Base-by-base conservation (phyloP, 139 green algal genomes). In the Pleodorina starrii region DNA sequence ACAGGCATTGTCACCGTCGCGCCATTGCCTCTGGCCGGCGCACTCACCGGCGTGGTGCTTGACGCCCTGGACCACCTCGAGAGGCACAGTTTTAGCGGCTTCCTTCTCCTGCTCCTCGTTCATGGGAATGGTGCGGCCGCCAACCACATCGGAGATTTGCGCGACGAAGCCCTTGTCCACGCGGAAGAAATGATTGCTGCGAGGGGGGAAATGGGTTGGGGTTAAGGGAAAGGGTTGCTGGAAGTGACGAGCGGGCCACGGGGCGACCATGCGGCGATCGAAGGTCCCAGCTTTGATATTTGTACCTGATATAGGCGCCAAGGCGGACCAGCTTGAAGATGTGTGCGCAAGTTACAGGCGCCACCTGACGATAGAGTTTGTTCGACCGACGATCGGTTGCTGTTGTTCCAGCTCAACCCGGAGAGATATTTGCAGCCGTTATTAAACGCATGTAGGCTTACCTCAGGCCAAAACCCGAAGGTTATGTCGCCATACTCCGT, bases 121-220 rank as follows among this genome's bases (percentile, higher is more conserved):
- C 83, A 98, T 73, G 0, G 85, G 71, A 0, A 93, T 54, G 0
- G 68, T 77, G 36, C 97, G 85, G 19, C 95, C 96, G 36, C 91
- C 83, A 11, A 92, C 19, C 0, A 98, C 92, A 43, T 96, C 95
- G 29, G 84, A 59, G 0, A 94, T 90, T 84, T 99, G 97, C 3
- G 97, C 97, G 16, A 99, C 97, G 91, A 99, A 99, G 5, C 97
- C 96, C 48, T 96, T 97, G 90, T 99, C 97, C 23, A 93, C 91
- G 4, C 91, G 88, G 79, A 91, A 91, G n/a, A 91, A 84, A 50
- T 87, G 77, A 50, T 85, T 85, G 40, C 75, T 86, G 59, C 57
- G 46, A 23, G n/a, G n/a, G n/a, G n/a, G n/a, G n/a, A n/a, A n/a
- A n/a, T n/a, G n/a, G n/a, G n/a, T n/a, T n/a, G n/a, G n/a, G n/a